Evolutionary conservation across 495 filamentous ascomycete species (phyloP).

Genomic region (Penicillium manginii): DNA sequence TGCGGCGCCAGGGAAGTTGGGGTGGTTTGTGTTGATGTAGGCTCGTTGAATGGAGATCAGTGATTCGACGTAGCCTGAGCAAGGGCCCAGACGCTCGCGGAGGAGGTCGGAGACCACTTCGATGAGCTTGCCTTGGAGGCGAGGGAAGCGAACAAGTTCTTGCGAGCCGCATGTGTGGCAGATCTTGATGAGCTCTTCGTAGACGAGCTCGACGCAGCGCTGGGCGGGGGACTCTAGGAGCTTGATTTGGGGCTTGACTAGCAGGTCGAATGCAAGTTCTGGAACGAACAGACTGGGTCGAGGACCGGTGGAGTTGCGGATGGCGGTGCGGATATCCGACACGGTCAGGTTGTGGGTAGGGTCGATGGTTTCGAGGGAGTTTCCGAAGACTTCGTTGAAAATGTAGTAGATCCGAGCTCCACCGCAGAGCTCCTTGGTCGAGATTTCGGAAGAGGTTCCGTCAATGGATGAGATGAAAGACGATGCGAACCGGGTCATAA

Average conservation of each 20-base stretch:
- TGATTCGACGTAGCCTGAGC: slow-evolving; percentile 89
- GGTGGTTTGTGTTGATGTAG: slow-evolving; percentile 99
- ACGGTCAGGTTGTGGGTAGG: slow-evolving; percentile 93
- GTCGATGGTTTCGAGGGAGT: slow-evolving; percentile 93
- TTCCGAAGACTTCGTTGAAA: slow-evolving; percentile 99
- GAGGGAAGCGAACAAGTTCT: slow-evolving; percentile 87
- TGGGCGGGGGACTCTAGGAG: slow-evolving; percentile 94
- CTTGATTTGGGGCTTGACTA: slow-evolving; percentile 99
- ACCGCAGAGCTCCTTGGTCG: slow-evolving; percentile 96
- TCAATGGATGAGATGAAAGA: slow-evolving; percentile 99
- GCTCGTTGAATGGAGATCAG: slow-evolving; percentile 96
- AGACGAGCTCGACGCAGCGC: slow-evolving; percentile 95
- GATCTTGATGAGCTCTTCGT: slow-evolving; percentile 99
- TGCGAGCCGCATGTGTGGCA: slow-evolving; percentile 98
- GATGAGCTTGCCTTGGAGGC: slow-evolving; percentile 94
- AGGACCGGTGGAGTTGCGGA: slow-evolving; percentile 96
- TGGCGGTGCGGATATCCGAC: slow-evolving; percentile 96
- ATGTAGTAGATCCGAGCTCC: slow-evolving; percentile 99
- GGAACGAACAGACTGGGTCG: slow-evolving; percentile 95
- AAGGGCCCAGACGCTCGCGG: slow-evolving; percentile 86
- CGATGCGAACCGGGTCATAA: slow-evolving; percentile 97
- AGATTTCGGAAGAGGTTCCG: slow-evolving; percentile 96
- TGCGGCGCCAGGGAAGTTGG: slow-evolving; percentile 96
- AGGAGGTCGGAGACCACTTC: slow-evolving; percentile 97
- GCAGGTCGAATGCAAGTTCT: slow-evolving; percentile 93